Conservation (phyloP, 2,329 filamentous ascomycete species). For the Mycocentrospora acerina region DNA sequence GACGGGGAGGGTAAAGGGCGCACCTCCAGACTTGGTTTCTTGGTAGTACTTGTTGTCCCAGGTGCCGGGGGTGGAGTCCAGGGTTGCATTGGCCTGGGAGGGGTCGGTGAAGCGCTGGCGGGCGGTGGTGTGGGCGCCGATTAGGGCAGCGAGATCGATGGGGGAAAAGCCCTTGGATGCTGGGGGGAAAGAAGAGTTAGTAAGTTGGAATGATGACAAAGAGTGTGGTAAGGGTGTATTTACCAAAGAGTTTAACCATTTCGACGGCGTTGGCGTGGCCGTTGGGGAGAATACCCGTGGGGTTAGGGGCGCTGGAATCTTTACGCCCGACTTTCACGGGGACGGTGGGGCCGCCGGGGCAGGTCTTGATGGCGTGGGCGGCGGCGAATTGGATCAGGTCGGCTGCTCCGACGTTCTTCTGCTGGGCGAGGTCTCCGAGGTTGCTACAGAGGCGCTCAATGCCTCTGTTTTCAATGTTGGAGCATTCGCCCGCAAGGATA, state of each 20-base stretch:
- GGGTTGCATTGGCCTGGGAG: constrained; percentile 21
- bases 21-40: constrained; percentile 31
- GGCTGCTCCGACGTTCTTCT: constrained; percentile 41
- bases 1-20: constrained; percentile 30
- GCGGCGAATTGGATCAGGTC: constrained; percentile 43
- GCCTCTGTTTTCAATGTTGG: constrained; percentile 45
- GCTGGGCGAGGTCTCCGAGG: constrained; percentile 42
- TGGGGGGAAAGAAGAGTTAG: constrained; percentile 1
- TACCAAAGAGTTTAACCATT: constrained; percentile 35
- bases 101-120: constrained; percentile 32
- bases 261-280: constrained; percentile 13
- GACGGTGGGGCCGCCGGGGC: constrained; percentile 36
- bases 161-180: constrained; percentile 40
- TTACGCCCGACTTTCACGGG: constrained; percentile 37
- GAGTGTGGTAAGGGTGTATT: not conserved
- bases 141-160: constrained; percentile 41
- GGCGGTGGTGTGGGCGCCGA: constrained; percentile 41
- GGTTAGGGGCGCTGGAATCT: constrained; percentile 27
- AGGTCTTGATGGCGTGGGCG: constrained; percentile 41
- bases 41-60: constrained; percentile 43
- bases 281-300: constrained; percentile 26
- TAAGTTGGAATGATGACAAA: not conserved
- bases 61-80: constrained; percentile 39
- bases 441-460: constrained; percentile 47
- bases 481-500: constrained; percentile 40